A percentile compares a stretch with the other conserved stretches of the same genome.
These are phyloP conservation scores for Pseudogymnoascus pannorum DNA, from an alignment of 2,329 filamentous ascomycete genomes.

Conservation along the genomic window DNA sequence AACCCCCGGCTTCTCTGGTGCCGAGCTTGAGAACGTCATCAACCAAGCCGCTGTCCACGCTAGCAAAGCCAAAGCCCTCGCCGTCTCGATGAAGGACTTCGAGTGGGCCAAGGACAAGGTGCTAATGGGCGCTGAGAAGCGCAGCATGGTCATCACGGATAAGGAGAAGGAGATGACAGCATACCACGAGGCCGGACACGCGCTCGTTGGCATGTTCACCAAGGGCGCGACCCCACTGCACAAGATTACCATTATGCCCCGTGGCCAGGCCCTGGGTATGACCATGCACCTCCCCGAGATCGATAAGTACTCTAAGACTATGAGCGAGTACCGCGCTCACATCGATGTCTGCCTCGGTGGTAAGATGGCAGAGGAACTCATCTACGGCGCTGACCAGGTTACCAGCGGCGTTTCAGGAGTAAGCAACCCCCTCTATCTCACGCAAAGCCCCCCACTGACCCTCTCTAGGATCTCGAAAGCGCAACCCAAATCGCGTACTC, in stretches of 20 bases:
- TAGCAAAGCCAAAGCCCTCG: conserved; percentile 72
- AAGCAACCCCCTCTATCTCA: conserved; percentile 31
- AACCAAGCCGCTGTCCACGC: conserved; percentile 94
- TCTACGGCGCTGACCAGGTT: conserved; percentile 85
- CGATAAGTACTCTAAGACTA: conserved; percentile 85
- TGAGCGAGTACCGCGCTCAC: conserved; percentile 70
- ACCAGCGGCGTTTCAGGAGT: conserved; percentile 79
- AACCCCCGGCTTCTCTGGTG: conserved; percentile 87
- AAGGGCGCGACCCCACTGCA: conserved; percentile 70
- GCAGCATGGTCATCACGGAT: conserved; percentile 80
- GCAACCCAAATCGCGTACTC: conserved; percentile 78
- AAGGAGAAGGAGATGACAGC: conserved; percentile 96
- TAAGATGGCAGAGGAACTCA: conserved; percentile 83
- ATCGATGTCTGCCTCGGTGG: conserved; percentile 80
- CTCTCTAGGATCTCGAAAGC: conserved; percentile 63
- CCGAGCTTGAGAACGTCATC: conserved; percentile 91
- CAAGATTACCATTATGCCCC: conserved; percentile 94
- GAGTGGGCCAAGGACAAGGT: conserved; percentile 99
- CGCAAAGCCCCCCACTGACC: neutral
- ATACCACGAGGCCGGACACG: conserved; percentile 93
- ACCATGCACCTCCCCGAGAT: conserved; percentile 85
- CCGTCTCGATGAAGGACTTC: conserved; percentile 72
- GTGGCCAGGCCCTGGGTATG: conserved; percentile 77
- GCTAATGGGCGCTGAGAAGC: conserved; percentile 90
- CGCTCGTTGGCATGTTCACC: conserved; percentile 79